Percentiles rank a stretch among this genome's conserved stretches.
Evolutionary conservation across 495 filamentous ascomycete species (phyloP).

Genomic region (Penicillium coprophilum): DNA sequence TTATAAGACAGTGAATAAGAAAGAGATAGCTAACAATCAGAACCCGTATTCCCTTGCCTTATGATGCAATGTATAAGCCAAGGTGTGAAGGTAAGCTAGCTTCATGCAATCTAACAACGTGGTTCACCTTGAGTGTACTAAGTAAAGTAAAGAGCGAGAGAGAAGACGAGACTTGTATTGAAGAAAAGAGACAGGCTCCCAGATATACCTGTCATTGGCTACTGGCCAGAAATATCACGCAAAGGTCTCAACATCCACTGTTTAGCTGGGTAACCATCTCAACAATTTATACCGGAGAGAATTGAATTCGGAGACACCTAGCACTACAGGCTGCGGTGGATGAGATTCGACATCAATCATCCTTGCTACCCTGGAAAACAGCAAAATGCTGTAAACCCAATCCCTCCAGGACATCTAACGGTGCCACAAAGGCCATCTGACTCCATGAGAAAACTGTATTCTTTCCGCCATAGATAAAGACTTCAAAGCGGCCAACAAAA

Average conservation of each 20-base stretch:
- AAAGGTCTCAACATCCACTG: too few relatives aligned
- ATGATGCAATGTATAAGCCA: not conserved
- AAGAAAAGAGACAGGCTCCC: too few relatives aligned
- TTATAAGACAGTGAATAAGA: not conserved
- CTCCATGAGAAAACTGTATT: conserved; percentile 54
- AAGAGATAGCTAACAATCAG: not conserved
- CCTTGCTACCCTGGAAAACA: not conserved
- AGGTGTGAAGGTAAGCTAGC: not conserved
- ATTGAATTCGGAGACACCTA: not conserved
- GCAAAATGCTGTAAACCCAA: conserved; percentile 16
- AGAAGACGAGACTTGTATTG: too few relatives aligned
- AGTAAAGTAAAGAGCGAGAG: too few relatives aligned
- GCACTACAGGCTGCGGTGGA: not conserved
- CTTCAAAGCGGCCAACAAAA: conserved; percentile 53
- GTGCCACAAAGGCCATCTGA: conserved; percentile 59
- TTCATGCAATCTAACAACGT: not conserved
- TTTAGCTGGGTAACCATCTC: too few relatives aligned
- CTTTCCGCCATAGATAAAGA: conserved; percentile 53
- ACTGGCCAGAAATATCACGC: too few relatives aligned
- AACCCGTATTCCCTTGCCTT: not conserved
- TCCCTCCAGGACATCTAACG: conserved; percentile 38
- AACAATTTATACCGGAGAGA: too few relatives aligned
- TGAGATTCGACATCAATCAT: not conserved
- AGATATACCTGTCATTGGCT: too few relatives aligned
- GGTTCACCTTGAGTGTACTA: too few relatives aligned